phyloP scores from a whole-genome alignment of 441 rosid genomes.

The Corymbia citriodora region DNA sequence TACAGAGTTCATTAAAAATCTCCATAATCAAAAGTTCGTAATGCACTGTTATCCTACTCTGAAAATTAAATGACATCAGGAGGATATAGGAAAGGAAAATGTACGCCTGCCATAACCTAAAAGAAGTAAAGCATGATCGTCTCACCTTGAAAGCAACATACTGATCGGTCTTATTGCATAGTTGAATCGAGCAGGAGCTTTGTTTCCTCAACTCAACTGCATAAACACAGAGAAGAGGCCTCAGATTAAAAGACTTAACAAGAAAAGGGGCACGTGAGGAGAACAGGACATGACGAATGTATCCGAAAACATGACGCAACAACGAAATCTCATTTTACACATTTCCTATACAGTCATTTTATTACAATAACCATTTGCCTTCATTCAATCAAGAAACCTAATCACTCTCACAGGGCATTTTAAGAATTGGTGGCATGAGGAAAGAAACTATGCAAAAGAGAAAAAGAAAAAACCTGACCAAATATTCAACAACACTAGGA shows the following conservation, averaged over 20 bases:
- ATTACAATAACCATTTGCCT: fast-evolving
- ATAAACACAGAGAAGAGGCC: background rate
- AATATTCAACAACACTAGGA: background rate
- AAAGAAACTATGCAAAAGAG: background rate
- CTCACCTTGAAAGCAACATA: constrained; percentile 54
- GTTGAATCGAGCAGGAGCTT: constrained; percentile 37
- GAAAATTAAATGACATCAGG: background rate
- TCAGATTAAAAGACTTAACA: background rate
- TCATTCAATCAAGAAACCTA: background rate
- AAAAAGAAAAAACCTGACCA: background rate
- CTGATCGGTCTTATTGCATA: constrained; percentile 37
- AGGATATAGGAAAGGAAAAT: background rate
- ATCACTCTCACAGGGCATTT: background rate
- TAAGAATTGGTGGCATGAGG: fast-evolving
- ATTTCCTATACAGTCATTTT: background rate
- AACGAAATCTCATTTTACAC: background rate
- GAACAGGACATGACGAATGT: background rate
- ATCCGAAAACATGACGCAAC: background rate
- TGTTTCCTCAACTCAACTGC: constrained; percentile 49
- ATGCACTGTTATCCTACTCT: background rate
- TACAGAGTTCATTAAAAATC: background rate
- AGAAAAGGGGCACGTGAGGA: background rate
- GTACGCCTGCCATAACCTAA: background rate
- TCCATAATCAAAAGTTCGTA: background rate
- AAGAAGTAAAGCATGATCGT: background rate